phyloP scores from a whole-genome alignment of 169 alveolate genomes.

The Plasmodium gonderi region DNA sequence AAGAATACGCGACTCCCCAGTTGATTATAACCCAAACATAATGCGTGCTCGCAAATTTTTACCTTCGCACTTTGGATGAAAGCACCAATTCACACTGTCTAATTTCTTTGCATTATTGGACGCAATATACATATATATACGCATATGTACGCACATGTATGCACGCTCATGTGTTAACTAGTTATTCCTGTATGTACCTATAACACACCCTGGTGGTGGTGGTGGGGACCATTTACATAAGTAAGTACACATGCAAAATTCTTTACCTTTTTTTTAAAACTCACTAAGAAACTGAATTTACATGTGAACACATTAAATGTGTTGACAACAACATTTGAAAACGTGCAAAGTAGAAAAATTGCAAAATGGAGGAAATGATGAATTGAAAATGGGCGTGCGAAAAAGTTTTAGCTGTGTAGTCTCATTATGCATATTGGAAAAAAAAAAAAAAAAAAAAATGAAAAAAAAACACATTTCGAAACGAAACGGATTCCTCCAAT shows the following conservation, averaged over 20 bases:
- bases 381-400: no score
- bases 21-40: slow-evolving; percentile 81
- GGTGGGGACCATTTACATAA: no score
- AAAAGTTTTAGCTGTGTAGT: not conserved
- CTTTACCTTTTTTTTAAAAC: no score
- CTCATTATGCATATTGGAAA: not conserved
- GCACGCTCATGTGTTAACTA: no score
- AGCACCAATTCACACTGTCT: no score
- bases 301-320: not conserved
- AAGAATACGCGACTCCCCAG: slow-evolving; percentile 83
- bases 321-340: no score
- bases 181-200: no score
- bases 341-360: no score
- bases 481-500: not conserved
- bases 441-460: not conserved
- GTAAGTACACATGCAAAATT: no score
- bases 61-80: slow-evolving; percentile 81
- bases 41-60: slow-evolving; percentile 76
- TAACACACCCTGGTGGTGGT: no score
- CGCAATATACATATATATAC: not conserved
- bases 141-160: not conserved
- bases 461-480: not conserved
- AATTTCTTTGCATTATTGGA: no score
- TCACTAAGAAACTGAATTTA: not conserved
- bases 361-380: no score